Conservation (phyloP, 2,329 filamentous ascomycete species). For the Alternaria gansuensis region DNA sequence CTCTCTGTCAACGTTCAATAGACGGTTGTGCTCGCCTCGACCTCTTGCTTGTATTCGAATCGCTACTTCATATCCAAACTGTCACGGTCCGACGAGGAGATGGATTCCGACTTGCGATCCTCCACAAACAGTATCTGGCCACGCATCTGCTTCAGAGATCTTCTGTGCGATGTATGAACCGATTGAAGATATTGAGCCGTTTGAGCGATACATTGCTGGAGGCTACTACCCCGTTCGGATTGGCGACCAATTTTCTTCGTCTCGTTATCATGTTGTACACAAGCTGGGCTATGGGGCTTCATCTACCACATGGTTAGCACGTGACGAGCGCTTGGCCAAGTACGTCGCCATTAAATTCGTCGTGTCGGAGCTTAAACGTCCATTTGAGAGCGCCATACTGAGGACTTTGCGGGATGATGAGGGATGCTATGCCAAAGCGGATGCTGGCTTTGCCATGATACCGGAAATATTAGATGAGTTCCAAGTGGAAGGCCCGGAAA, state of each 20-base stretch:
- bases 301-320: neutral
- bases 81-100: too few species aligned
- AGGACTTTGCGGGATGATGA: constrained; percentile 11
- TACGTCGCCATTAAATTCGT: constrained; percentile 22
- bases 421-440: neutral
- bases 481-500: constrained; percentile 43
- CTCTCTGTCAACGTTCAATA: too few species aligned
- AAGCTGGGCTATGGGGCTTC: neutral
- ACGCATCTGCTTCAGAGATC: too few species aligned
- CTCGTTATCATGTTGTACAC: neutral
- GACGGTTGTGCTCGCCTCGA: too few species aligned
- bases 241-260: neutral
- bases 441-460: neutral
- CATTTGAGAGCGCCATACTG: constrained; percentile 16
- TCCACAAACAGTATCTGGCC: too few species aligned
- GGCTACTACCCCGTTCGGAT: constrained; percentile 7
- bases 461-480: constrained; percentile 39
- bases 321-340: neutral
- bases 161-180: constrained; percentile 5
- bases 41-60: too few species aligned
- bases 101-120: too few species aligned
- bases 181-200: constrained; percentile 18
- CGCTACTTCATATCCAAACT: too few species aligned
- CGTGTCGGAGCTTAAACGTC: constrained; percentile 13
- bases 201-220: constrained; percentile 11